Evolutionary conservation across 2,329 filamentous ascomycete species (phyloP).

Genomic region (Fusarium buharicum): DNA sequence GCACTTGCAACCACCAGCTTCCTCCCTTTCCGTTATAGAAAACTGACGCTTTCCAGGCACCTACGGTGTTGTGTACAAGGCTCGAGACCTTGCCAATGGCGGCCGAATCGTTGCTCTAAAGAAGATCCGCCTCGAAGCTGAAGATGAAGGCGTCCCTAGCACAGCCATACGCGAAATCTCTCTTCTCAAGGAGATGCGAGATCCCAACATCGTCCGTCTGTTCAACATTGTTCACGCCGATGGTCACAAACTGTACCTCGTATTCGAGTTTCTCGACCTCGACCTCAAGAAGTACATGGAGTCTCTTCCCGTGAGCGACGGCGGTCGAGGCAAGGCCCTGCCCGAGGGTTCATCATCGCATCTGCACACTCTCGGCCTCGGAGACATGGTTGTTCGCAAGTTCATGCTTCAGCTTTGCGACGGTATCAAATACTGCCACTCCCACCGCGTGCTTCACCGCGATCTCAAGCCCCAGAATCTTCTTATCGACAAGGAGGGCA

Average conservation of each 20-base stretch:
- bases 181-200: conserved; percentile 92
- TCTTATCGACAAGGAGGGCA: conserved; percentile 85
- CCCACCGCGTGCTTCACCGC: conserved; percentile 85
- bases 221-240: conserved; percentile 95
- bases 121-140: conserved; percentile 94
- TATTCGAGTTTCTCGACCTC: conserved; percentile 90
- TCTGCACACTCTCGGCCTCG: conserved; percentile 75
- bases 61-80: conserved; percentile 96
- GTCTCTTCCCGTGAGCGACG: conserved; percentile 82
- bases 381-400: conserved; percentile 85
- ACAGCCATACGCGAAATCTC: conserved; percentile 96
- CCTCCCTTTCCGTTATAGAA: not conserved
- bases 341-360: conserved; percentile 77
- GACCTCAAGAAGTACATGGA: conserved; percentile 98
- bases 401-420: conserved; percentile 91
- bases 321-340: conserved; percentile 84
- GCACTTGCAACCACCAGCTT: conserved; percentile 9
- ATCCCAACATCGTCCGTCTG: conserved; percentile 88
- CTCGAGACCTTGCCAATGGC: conserved; percentile 81
- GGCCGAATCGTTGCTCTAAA: conserved; percentile 92
- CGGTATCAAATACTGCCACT: conserved; percentile 88
- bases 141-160: conserved; percentile 92
- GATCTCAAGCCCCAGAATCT: conserved; percentile 93
- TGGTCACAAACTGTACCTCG: conserved; percentile 93
- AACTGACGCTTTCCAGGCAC: conserved; percentile 68